Base-by-base conservation (phyloP, 2,329 filamentous ascomycete genomes). In the Fusarium camptoceras region DNA sequence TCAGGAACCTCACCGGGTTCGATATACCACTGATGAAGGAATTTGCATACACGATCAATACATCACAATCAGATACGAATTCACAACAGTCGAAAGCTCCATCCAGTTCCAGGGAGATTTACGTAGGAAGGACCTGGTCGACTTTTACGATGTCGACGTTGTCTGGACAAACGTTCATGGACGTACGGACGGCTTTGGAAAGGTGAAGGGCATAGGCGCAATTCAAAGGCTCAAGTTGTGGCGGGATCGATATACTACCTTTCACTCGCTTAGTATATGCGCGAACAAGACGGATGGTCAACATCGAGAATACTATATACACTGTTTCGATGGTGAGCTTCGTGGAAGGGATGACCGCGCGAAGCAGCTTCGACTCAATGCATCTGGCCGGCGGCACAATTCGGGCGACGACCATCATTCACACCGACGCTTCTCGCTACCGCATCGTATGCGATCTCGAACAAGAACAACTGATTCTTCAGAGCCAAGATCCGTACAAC, bases 151-250 rank as follows among this genome's bases (percentile, higher is more conserved):
- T 61, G 80, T 85, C 31, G 84, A 87, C 64, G 84, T 86, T 12
- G 78, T 84, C 37, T 87, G 85, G 84, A 84, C 84, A 24, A 84
- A 86, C 65, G 75, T 79, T 6, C 83, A 86, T 64, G 78, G 82
- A 48, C 80, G 84, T 41, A 86, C 83, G 5, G 84, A 86, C 73
- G 76, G 80, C 18, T 85, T 85, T 64, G 85, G 84, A 47, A 85
- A 82, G 31, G 80, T 86, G 15, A 81, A 82, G 59, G 85, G 85
- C 22, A 80, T 87, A 56, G 84, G 83, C 2, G 83, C 84, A 3
- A 85, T 86, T 43, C 85, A 86, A 74, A 78, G 85, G 54, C 79
- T 86, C 66, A 86, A 86, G 76, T 76, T 86, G 27, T 87, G 85
- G 85, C 80, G 80, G 55, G 85, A 86, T 68, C 79, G 81, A 48